Evolutionary conservation across 129 eudicot species (phyloP), one percentile per base, ranked within the genome.

Genomic region (Logfia minima): DNA sequence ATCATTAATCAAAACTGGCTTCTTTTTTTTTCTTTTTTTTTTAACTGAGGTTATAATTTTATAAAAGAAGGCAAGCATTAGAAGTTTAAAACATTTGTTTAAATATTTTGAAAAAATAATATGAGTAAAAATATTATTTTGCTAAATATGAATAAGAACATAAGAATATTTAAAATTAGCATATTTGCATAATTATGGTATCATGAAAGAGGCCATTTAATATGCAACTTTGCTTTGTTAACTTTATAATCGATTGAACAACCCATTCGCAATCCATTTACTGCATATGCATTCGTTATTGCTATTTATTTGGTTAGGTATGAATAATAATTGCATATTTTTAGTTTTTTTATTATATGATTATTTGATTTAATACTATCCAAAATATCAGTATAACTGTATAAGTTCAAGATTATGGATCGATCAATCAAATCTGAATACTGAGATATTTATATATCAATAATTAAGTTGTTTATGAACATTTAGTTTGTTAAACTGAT

Each of bases 191-290:
- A 5, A 34, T 61, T 61, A 61, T 62, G 18, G 24, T 62, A 24
- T 23, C 34, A 62, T 8, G 32, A 62, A 32, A 66, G 26, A 64
- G 23, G 69, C 8, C 37, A 14, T 28, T 65, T 6, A 65, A 28
- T 28, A 28, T 29, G 55, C 18, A 48, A 48, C 70, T 65, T 65
- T 37, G 52, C 16, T 4, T 51, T 17, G 73, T 52, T 24, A 66
- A 23, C 29, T 59, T 10, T 32, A 19, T n/a, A 23, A 39, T 52
- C 29, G 35, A 39, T 52, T 21, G 35, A 58, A 77, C 63, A 10
- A 64, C 71, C 72, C 13, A 48, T 64, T 37, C 3, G 17, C 26
- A 63, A 61, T 63, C 35, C 48, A 63, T 6, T 74, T 37, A 61
- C 26, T 74, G 28, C 9, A 8, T 39, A 61, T 74, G 69, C 59